A percentile compares a stretch with the other conserved stretches of the same genome.
Conservation (phyloP, 75 land plant species). For the Cunninghamia lanceolata region DNA sequence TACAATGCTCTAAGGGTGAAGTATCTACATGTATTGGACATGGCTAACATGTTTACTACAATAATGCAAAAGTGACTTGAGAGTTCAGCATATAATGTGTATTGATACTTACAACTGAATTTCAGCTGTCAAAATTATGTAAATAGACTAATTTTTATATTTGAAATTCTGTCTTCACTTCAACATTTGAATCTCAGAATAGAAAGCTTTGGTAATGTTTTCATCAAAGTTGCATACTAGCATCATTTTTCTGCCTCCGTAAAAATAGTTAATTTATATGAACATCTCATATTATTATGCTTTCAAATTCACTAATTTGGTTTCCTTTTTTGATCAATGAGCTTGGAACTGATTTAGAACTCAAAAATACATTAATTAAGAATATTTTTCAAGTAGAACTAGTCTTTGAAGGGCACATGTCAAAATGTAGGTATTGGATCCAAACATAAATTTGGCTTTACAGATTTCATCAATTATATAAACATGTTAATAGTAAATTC, state of each 20-base stretch:
- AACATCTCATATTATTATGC: not conserved
- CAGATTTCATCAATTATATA: not conserved
- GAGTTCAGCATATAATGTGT: not conserved
- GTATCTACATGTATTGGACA: not conserved
- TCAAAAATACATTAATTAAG: not conserved
- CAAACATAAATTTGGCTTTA: not conserved
- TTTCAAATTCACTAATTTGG: not conserved
- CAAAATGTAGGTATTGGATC: not conserved
- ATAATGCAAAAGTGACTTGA: not conserved
- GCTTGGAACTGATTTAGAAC: not conserved
- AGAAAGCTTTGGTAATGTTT: not conserved
- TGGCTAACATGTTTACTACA: not conserved
- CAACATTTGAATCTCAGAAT: not conserved
- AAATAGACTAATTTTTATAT: not conserved
- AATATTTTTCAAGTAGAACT: not conserved
- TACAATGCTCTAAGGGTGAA: not conserved
- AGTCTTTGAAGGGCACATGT: not conserved
- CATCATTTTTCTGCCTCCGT: not conserved
- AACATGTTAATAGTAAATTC: not conserved
- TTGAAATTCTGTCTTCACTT: not conserved
- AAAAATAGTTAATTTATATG: not conserved
- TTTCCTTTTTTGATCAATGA: not conserved
- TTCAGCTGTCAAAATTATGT: not conserved
- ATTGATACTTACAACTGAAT: not conserved
- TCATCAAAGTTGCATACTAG: not conserved